These are phyloP conservation scores for Eucalyptus coolabah DNA, from an alignment of 345 rosid species.

Conservation along the genomic window DNA sequence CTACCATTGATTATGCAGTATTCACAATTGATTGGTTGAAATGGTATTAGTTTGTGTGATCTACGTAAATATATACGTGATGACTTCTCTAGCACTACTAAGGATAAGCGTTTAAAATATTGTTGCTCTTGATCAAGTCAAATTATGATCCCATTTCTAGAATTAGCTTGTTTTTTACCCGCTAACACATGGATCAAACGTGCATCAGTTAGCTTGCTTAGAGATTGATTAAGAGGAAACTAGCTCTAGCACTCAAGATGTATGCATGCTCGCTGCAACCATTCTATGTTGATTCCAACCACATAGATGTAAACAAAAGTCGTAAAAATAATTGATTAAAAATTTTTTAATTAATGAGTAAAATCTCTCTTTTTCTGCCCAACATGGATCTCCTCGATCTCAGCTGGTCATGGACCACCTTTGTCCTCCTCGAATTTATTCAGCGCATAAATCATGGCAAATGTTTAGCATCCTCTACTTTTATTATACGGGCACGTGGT, in stretches of 20 bases:
- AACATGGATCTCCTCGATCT: background rate
- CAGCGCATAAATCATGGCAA: background rate
- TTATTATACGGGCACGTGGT: background rate
- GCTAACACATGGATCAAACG: background rate
- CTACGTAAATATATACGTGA: rapidly evolving
- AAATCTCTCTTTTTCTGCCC: background rate
- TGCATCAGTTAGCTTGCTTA: background rate
- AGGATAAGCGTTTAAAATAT: background rate
- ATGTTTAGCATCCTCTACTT: background rate
- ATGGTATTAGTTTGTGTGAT: background rate
- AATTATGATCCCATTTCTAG: background rate
- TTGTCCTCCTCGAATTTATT: background rate
- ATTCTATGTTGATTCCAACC: background rate
- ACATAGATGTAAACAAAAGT: background rate
- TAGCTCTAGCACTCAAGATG: background rate
- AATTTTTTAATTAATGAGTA: background rate
- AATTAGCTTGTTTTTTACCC: background rate
- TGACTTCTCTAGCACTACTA: background rate
- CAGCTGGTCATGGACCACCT: background rate
- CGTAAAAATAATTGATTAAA: background rate
- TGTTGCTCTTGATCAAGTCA: background rate
- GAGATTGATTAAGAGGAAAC: background rate
- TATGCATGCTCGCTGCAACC: background rate
- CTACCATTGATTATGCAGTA: background rate
- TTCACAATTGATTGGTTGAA: background rate